These are phyloP conservation scores for Trichoderma orchidacearum DNA, from an alignment of 495 filamentous ascomycete species.

Conservation along the genomic window DNA sequence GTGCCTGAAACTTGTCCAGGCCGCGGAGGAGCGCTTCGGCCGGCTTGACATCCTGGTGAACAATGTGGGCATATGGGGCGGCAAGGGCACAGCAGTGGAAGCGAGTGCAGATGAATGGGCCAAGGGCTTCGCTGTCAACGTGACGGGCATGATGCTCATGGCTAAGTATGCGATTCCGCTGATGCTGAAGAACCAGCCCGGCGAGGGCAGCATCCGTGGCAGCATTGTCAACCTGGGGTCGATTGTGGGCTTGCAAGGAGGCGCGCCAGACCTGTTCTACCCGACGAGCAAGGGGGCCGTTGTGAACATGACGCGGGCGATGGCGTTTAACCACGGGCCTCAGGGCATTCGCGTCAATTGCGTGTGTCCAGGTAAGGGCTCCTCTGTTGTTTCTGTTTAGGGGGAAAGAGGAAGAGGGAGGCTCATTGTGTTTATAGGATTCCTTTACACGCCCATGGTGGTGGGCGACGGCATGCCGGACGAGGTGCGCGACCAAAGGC, in stretches of 20 bases:
- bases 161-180: slow-evolving; percentile 37
- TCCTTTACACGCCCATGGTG: slow-evolving; percentile 51
- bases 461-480: slow-evolving; percentile 36
- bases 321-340: slow-evolving; percentile 41
- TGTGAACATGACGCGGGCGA: slow-evolving; percentile 43
- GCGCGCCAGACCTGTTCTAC: slow-evolving; percentile 45
- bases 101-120: slow-evolving; percentile 41
- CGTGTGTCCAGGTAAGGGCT: slow-evolving; percentile 37
- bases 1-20: slow-evolving; percentile 26
- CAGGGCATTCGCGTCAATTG: slow-evolving; percentile 45
- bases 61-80: slow-evolving; percentile 41
- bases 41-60: slow-evolving; percentile 44
- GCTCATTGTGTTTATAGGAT: slow-evolving; percentile 8
- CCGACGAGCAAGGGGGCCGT: slow-evolving; percentile 48
- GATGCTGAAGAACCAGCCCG: slow-evolving; percentile 29
- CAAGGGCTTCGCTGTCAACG: slow-evolving; percentile 39
- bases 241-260: slow-evolving; percentile 42
- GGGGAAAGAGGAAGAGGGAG: neutral
- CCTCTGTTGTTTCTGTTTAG: neutral
- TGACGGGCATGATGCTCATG: slow-evolving; percentile 47
- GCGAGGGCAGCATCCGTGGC: slow-evolving; percentile 16
- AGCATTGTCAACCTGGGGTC: slow-evolving; percentile 44
- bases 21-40: slow-evolving; percentile 26
- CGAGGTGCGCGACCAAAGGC: slow-evolving; percentile 30
- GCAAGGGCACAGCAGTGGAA: slow-evolving; percentile 36